Conservation (phyloP, 1,139 yeast species). For the Nematodospora anomalae region DNA sequence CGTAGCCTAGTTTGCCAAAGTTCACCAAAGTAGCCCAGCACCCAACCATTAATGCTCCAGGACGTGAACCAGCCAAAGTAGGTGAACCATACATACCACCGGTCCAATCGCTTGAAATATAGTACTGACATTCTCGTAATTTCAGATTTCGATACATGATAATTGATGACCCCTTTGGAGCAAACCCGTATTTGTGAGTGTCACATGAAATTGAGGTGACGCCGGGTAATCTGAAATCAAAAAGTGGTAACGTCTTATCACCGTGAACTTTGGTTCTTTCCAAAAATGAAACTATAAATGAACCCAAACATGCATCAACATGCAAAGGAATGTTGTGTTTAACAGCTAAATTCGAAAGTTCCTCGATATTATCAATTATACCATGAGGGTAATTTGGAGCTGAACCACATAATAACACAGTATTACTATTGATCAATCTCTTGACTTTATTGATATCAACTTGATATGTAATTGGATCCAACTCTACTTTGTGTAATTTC, state of each 20-base stretch:
- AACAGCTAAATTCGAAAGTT: conserved; percentile 64
- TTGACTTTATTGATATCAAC: conserved; percentile 67
- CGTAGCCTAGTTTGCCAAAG: conserved; percentile 81
- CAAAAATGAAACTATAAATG: conserved; percentile 82
- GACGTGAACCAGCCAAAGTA: conserved; percentile 93
- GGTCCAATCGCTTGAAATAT: conserved; percentile 79
- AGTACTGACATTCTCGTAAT: conserved; percentile 80
- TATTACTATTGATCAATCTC: conserved; percentile 69
- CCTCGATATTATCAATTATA: conserved; percentile 83
- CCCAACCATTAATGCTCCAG: conserved; percentile 95
- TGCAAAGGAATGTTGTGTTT: conserved; percentile 75
- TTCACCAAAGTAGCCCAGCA: conserved; percentile 92
- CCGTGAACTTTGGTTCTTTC: conserved; percentile 61
- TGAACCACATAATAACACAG: conserved; percentile 83
- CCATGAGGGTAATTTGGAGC: conserved; percentile 99
- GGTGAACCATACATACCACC: conserved; percentile 98
- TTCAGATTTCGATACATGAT: conserved; percentile 77
- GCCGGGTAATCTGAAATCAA: conserved; percentile 88
- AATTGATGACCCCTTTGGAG: conserved; percentile 93
- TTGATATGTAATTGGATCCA: conserved; percentile 66
- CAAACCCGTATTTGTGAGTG: conserved; percentile 97
- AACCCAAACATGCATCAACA: conserved; percentile 94
- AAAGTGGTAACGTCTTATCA: conserved; percentile 48
- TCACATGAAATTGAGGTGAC: conserved; percentile 98
- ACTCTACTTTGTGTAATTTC: conserved; percentile 75